A percentile compares a stretch with the other conserved stretches of the same genome.
Evolutionary conservation across 2,329 filamentous ascomycete genomes (phyloP).

Genomic region (Hypoxylon sp.): DNA sequence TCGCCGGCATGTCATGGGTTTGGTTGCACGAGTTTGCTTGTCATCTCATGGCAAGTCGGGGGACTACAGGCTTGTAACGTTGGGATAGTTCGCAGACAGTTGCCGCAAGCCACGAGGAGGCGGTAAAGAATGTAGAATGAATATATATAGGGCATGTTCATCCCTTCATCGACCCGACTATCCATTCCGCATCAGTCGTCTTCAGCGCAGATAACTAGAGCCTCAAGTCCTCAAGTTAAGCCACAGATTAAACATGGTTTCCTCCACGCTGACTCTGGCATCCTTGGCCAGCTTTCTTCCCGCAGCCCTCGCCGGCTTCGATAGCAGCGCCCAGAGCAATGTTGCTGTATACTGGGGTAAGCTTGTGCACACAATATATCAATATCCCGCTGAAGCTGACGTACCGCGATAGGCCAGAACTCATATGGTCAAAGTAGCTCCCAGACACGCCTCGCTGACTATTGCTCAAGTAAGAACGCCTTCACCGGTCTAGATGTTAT

Average conservation of each 20-base stretch:
- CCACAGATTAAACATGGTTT: conserved; percentile 47
- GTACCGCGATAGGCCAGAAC: conserved; percentile 66
- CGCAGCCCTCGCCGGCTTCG: conserved; percentile 60
- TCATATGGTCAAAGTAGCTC: conserved; percentile 65
- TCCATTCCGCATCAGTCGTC: conserved; percentile 39
- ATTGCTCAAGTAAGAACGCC: conserved; percentile 68
- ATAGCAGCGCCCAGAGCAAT: conserved; percentile 64
- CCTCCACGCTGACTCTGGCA: conserved; percentile 45
- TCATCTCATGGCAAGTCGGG: conserved; percentile 47
- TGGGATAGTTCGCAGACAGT: conserved; percentile 31
- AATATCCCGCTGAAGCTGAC: conserved; percentile 30
- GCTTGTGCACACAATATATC: conserved; percentile 17
- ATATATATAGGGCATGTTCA: conserved; percentile 34
- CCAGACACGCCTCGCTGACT: conserved; percentile 70
- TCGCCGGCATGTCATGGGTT: conserved; percentile 37
- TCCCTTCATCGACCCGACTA: conserved; percentile 34
- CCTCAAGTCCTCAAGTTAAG: conserved; percentile 40
- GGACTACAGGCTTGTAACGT: conserved; percentile 49
- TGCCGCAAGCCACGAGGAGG: conserved; percentile 18
- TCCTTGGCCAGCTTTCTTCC: conserved; percentile 52
- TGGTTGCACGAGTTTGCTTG: conserved; percentile 47
- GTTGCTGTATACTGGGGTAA: conserved; percentile 77
- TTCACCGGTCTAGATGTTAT: neutral
- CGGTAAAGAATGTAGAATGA: conserved; percentile 24
- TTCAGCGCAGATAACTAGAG: conserved; percentile 36